Percentiles rank a stretch among this genome's conserved stretches.
Conservation (phyloP, 192 early-diverging fungal species). For the Haplosporangium gracile region DNA sequence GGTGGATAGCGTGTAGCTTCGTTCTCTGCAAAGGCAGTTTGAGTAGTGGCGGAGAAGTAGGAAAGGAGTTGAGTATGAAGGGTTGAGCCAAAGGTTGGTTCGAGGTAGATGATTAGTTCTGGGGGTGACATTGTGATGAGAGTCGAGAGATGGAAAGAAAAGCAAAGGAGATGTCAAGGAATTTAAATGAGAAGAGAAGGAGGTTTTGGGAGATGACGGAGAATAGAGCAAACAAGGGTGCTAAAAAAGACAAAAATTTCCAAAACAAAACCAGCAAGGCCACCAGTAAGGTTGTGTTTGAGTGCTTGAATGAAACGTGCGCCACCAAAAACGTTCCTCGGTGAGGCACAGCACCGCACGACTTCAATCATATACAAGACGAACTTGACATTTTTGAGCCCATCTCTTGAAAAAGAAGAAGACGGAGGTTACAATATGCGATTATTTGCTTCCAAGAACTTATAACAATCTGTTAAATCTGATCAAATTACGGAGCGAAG, state of each 20-base stretch:
- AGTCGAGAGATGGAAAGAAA: background rate
- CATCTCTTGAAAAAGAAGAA: too few species aligned
- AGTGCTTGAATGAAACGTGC: too few species aligned
- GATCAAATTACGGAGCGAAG: too few species aligned
- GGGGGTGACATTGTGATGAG: conserved; percentile 5
- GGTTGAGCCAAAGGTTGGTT: conserved; percentile 5
- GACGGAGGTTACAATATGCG: too few species aligned
- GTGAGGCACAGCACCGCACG: too few species aligned
- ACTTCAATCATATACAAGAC: too few species aligned
- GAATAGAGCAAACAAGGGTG: background rate
- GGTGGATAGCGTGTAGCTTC: conserved; percentile 43
- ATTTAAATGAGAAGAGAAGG: background rate
- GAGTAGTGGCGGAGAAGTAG: conserved; percentile 9
- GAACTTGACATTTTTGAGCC: too few species aligned
- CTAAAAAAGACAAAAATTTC: background rate
- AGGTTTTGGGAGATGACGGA: background rate
- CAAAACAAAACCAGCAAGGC: too few species aligned
- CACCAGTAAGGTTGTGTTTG: too few species aligned
- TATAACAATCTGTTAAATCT: too few species aligned
- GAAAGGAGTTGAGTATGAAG: conserved; percentile 2
- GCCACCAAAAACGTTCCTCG: too few species aligned
- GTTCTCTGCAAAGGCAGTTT: conserved; percentile 13
- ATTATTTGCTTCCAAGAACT: too few species aligned
- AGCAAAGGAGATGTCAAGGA: background rate
- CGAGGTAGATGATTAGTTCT: conserved; percentile 44